phyloP scores from a whole-genome alignment of 768 basidiomycete genomes.

The Serpula lacrymans region DNA sequence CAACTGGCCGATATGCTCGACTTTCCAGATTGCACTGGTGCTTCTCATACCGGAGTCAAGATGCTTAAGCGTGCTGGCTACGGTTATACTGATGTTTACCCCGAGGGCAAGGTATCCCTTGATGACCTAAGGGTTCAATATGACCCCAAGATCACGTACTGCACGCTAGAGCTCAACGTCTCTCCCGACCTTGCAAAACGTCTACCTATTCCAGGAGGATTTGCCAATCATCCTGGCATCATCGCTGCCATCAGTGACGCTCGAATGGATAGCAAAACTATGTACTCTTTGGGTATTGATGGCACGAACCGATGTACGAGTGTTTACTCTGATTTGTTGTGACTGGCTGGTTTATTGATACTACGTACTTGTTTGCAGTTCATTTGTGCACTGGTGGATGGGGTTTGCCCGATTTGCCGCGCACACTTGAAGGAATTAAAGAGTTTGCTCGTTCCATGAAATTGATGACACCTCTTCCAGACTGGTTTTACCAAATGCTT shows the following conservation, averaged over 20 bases:
- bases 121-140: neutral
- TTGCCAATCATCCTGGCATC: conserved; percentile 1
- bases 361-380: neutral
- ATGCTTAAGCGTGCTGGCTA: neutral
- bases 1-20: neutral
- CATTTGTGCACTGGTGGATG: conserved; percentile 10
- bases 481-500: conserved; percentile 10
- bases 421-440: conserved; percentile 7
- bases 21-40: conserved; percentile 1
- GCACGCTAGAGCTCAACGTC: neutral
- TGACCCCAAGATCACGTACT: conserved; percentile 2
- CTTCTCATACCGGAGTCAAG: neutral
- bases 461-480: conserved; percentile 4
- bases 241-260: conserved; percentile 6
- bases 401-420: conserved; percentile 5
- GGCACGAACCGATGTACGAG: conserved; percentile 9
- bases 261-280: conserved; percentile 2
- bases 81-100: neutral
- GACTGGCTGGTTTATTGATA: no score
- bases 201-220: conserved; percentile 3
- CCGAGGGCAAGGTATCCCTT: neutral
- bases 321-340: conserved; percentile 2
- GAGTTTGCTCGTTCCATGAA: conserved; percentile 1
- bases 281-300: no score
- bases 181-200: neutral